Evolutionary conservation across 371 early-diverging fungal species (phyloP), one percentile per base, ranked within the genome.

Genomic region (Neoconidiobolus thromboides): DNA sequence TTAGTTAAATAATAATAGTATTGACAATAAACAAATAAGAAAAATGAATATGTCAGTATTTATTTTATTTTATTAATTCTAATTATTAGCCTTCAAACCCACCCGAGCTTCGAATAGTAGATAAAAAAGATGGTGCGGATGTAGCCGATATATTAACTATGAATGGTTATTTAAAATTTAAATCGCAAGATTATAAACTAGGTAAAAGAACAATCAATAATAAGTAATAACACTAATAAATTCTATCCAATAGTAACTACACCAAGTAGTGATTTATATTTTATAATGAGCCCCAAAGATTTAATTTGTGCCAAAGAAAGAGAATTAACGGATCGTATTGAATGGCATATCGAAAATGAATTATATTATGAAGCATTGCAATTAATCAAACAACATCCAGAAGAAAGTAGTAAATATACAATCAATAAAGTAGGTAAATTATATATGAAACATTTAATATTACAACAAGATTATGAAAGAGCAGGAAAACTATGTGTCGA

Each of bases 221-320:
- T 14, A 50, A 12, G n/a, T 14, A 3, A 9, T 51, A 14, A 39
- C 9, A 26, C 26, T 26, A 26, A 26, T 12, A 26, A 26, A 26
- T 26, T 26, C 26, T 26, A 26, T 42, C 5, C 38, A 6, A 14
- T 50, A 42, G 77, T 74, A 9, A 73, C 74, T 62, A 61, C 76
- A 48, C 71, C 73, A 39, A 72, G 73, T 14, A 78, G 77, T 59
- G 79, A 81, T 50, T 74, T 79, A 73, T 93, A 84, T 68, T 91
- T 87, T 64, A 76, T 96, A 0, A 74, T 90, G 47, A 87, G 91
- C 5, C 96, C 95, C 6, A 91, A 91, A 68, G 93, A 93, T 68
- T 73, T 96, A 14, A 79, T 96, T 38, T 75, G 84, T 1, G 94
- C 93, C n/a, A 76, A 80, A 41, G 83, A 87, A 2, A 77, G 93